phyloP scores from a whole-genome alignment of 345 rosid genomes.

The Murraya koenigii region DNA sequence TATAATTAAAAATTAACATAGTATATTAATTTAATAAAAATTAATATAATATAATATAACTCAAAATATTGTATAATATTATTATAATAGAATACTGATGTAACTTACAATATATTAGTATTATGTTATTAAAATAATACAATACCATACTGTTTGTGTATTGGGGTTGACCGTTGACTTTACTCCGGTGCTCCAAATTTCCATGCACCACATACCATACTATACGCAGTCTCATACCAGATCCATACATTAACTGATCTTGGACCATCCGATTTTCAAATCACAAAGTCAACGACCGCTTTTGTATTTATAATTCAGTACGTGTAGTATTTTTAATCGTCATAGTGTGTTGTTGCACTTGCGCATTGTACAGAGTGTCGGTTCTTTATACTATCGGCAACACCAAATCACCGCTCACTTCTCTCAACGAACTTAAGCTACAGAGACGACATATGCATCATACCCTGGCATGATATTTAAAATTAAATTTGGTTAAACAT shows the following conservation, averaged over 20 bases:
- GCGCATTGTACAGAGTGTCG: too few species aligned
- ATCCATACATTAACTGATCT: not conserved
- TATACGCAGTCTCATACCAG: not conserved
- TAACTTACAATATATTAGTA: too few species aligned
- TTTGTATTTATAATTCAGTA: too few species aligned
- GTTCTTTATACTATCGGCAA: not conserved
- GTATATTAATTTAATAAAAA: too few species aligned
- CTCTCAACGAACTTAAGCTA: not conserved
- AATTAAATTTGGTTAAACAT: not conserved
- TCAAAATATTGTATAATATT: too few species aligned
- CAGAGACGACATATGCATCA: not conserved
- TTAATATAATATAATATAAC: too few species aligned
- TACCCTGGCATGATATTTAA: not conserved
- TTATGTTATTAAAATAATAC: too few species aligned
- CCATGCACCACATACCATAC: not conserved
- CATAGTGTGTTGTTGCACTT: too few species aligned
- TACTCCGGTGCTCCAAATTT: not conserved
- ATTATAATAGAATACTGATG: too few species aligned
- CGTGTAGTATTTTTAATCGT: too few species aligned
- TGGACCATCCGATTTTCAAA: not conserved
- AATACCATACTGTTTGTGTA: too few species aligned
- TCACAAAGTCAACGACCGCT: not conserved
- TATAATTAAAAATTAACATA: too few species aligned
- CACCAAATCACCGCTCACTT: not conserved
- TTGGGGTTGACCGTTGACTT: conserved; percentile 11